A percentile compares a stretch with the other conserved stretches of the same genome.
Conservation (phyloP, 2,329 filamentous ascomycete species). For the Phyllosticta citrichinensis region DNA sequence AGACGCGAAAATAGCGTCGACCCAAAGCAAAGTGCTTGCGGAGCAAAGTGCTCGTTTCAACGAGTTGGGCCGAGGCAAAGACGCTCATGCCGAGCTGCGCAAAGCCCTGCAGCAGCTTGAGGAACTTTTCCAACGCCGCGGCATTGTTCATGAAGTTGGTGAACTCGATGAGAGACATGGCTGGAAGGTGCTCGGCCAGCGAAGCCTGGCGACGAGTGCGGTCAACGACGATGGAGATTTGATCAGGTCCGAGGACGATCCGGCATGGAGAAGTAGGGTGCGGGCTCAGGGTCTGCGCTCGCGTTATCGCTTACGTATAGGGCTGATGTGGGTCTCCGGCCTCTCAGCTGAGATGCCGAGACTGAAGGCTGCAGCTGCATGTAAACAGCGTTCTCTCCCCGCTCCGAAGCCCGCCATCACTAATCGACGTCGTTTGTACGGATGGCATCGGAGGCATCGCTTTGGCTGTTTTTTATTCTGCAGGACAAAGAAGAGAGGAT, state of each 20-base stretch:
- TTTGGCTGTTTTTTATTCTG: neutral
- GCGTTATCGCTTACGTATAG: neutral
- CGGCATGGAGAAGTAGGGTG: neutral
- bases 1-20: constrained; percentile 9
- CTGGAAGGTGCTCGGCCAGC: neutral
- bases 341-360: neutral
- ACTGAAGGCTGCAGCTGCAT: neutral
- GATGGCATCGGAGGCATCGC: neutral
- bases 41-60: constrained; percentile 1
- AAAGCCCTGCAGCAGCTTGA: constrained; percentile 6
- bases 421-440: neutral
- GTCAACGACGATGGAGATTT: neutral
- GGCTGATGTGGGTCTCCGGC: neutral
- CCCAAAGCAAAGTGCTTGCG: constrained; percentile 9
- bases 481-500: neutral
- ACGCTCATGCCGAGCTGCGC: constrained; percentile 7
- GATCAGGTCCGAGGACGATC: neutral
- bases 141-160: constrained; percentile 11
- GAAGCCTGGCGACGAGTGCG: neutral
- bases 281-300: neutral
- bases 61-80: constrained; percentile 1
- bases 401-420: neutral
- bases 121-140: constrained; percentile 6
- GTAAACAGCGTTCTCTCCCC: neutral
- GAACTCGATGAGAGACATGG: constrained; percentile 9